These are phyloP conservation scores for Melampsora americana DNA, from an alignment of 1,284 basidiomycete species.

Conservation along the genomic window DNA sequence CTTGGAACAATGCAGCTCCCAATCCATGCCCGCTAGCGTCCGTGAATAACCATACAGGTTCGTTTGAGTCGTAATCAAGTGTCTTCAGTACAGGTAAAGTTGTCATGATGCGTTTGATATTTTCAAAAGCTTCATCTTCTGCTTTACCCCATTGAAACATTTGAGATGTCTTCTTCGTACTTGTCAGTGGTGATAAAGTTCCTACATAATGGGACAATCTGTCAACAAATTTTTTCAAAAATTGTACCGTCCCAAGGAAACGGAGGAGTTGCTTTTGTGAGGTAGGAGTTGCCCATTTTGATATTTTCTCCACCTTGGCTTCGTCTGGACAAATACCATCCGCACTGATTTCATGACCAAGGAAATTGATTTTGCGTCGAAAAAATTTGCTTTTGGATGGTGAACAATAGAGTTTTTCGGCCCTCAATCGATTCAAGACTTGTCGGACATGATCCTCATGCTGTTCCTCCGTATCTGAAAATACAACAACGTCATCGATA, in stretches of 20 bases:
- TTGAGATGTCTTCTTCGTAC: conserved; percentile 44
- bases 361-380: conserved; percentile 50
- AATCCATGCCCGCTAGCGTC: neutral
- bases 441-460: conserved; percentile 48
- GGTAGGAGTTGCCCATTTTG: conserved; percentile 54
- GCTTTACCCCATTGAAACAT: neutral
- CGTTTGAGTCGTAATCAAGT: neutral
- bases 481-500: conserved; percentile 59
- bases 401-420: neutral
- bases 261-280: conserved; percentile 51
- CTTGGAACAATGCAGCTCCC: neutral
- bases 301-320: conserved; percentile 52
- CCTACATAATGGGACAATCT: conserved; percentile 53
- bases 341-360: conserved; percentile 55
- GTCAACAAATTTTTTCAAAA: conserved; percentile 55
- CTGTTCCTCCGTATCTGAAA: conserved; percentile 54
- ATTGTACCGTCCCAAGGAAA: conserved; percentile 56
- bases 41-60: conserved; percentile 5
- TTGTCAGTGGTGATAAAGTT: conserved; percentile 54
- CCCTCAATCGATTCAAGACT: neutral
- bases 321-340: conserved; percentile 54
- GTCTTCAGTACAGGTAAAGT: neutral
- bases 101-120: conserved; percentile 16
- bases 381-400: conserved; percentile 48
- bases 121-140: neutral